Conservation (phyloP, 208 protist species). For the Crithidia acanthocephali region DNA sequence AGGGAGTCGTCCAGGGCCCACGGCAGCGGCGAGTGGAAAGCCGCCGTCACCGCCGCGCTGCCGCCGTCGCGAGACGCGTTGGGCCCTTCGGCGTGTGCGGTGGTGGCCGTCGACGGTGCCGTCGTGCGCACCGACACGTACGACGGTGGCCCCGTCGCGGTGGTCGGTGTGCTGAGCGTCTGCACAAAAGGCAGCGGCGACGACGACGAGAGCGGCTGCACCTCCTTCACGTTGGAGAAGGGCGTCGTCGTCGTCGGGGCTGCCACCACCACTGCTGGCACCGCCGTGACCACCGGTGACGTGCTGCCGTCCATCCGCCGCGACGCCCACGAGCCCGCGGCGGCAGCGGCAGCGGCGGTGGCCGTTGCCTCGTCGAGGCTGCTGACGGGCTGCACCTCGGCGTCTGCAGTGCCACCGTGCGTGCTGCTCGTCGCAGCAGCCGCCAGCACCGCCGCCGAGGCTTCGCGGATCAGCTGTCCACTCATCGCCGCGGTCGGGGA, state of each 20-base stretch:
- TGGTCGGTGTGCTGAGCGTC: background rate
- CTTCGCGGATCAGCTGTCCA: constrained; percentile 11
- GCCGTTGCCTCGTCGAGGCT: background rate
- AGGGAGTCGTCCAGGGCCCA: background rate
- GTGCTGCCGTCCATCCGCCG: background rate
- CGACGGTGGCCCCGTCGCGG: constrained; percentile 12
- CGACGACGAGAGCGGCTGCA: background rate
- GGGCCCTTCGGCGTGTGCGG: background rate
- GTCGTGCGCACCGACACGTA: constrained; percentile 11
- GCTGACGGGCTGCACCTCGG: background rate
- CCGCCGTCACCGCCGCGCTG: background rate
- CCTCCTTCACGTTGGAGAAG: background rate
- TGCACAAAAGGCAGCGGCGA: background rate
- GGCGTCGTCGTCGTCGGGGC: background rate
- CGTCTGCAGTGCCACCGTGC: background rate
- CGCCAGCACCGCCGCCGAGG: background rate
- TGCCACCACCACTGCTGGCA: background rate
- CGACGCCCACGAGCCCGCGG: background rate
- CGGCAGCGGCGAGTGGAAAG: background rate
- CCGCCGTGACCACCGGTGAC: background rate
- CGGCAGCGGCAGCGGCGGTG: background rate
- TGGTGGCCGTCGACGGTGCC: constrained; percentile 4
- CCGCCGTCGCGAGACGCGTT: background rate
- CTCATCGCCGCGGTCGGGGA: constrained; percentile 16
- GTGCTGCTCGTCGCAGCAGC: background rate